Base-by-base conservation (phyloP, 495 filamentous ascomycete species). In the Pyronema domesticum region DNA sequence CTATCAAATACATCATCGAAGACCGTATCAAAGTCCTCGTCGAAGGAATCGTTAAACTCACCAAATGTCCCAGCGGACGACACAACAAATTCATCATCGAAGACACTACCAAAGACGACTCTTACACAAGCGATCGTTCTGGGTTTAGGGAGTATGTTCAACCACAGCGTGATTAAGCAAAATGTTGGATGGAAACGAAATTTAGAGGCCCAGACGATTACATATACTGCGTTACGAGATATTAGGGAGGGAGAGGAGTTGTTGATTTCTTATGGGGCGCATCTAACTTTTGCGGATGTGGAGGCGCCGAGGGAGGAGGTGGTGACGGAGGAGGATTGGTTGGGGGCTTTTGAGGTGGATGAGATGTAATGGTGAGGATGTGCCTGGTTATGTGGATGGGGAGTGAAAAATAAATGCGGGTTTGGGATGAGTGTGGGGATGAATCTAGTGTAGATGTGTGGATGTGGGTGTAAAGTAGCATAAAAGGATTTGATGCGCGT, bases 101-200 rank as follows among this genome's bases (percentile, higher is more conserved):
- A 30, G 5, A 30, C 23, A 30, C 23, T 30, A 2, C 23, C 23
- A 30, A 63, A 57, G 46, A 61, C 46, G 19, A 55, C 56, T 43
- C 65, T 58, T 18, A 51, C 59, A 4, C 74, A 80, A 62, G 78
- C 77, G n/a, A 57, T 79, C 9, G 61, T 76, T 18, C 67, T 79
- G 8, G 75, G 76, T 5, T 64, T 80, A 3, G 78, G 77, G 23
- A 70, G 66, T 36, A 72, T 79, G 69, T 77, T 80, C 65, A 80
- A 80, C 56, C 77, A 80, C 56, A 74, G 73, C 1, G 60, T 57
- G 0, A 53, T 57, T 13, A 51, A 63, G 14, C 75, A 79, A 55
- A 80, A 79, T 57, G 73, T 79, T 3, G 73, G 67, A 6, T 79
- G 74, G 72, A 65, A 65, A 46, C 61, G 73, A 44, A 71, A 79